phyloP scores from a whole-genome alignment of 495 filamentous ascomycete species.

The Umbilicaria muhlenbergii region DNA sequence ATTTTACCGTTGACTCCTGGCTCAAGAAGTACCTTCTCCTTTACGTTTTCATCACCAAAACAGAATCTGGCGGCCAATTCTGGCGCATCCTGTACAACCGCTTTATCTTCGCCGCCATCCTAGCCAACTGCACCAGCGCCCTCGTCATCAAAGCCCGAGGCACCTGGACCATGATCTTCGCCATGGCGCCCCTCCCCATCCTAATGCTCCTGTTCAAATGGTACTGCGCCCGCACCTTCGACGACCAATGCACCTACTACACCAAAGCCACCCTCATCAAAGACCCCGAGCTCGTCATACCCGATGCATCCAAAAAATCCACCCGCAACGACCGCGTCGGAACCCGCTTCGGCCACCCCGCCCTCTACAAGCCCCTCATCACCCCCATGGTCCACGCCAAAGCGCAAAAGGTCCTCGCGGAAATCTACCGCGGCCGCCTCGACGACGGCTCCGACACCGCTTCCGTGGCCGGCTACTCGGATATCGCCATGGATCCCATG shows the following conservation, averaged over 20 bases:
- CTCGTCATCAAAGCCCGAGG: conserved; percentile 49
- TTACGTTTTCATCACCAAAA: conserved; percentile 93
- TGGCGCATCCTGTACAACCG: conserved; percentile 90
- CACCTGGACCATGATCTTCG: conserved; percentile 41
- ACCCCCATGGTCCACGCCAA: conserved; percentile 94
- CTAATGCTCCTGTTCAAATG: conserved; percentile 73
- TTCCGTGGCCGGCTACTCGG: conserved; percentile 51
- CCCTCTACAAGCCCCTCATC: conserved; percentile 72
- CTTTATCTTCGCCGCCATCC: conserved; percentile 63
- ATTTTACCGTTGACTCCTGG: conserved; percentile 74
- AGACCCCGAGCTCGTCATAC: conserved; percentile 40
- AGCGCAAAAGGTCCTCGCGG: conserved; percentile 63
- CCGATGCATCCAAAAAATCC: conserved; percentile 30
- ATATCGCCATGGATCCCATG: conserved; percentile 70
- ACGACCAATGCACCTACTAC: conserved; percentile 62
- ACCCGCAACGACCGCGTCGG: conserved; percentile 53
- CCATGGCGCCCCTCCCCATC: conserved; percentile 63
- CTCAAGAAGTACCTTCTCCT: conserved; percentile 91
- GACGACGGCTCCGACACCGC: conserved; percentile 36
- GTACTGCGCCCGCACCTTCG: conserved; percentile 64
- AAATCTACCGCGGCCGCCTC: conserved; percentile 71
- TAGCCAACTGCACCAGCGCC: conserved; percentile 67
- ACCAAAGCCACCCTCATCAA: conserved; percentile 39
- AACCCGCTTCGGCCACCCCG: conserved; percentile 78
- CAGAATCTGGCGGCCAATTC: conserved; percentile 84